Base-by-base conservation (phyloP, 2,329 filamentous ascomycete genomes). In the Aspergillus pseudoglaucus region DNA sequence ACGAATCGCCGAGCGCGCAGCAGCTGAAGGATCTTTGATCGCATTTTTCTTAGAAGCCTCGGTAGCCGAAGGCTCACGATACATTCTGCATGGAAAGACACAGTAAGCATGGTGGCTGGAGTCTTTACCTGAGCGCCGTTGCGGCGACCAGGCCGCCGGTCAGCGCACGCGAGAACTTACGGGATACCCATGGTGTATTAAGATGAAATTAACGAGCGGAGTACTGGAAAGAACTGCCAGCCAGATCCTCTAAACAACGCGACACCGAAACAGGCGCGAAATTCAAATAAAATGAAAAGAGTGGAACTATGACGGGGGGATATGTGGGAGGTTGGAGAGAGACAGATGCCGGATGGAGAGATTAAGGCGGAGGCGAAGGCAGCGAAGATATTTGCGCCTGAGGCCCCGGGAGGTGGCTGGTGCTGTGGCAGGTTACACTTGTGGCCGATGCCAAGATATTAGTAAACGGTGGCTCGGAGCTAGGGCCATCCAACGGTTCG, bases 1-100 rank as follows among this genome's bases (percentile, higher is more conserved):
- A 51, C 81, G 77, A 58, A 84, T 83, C 38, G 77, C 66, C 35
- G 79, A 82, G 60, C 80, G 77, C 47, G 74, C 67, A 47, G 71
- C 62, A 42, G 77, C 77, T 48, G 75, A 74, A 33, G 73, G 64
- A 58, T 83, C 80, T 62, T 80, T 81, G 53, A 70, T 61, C 46
- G 70, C 62, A 49, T 70, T 66, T 46, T 70, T 72, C 44, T 60
- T 66, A 27, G 54, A 18, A 20, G 65, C 63, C 47, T 71, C 68
- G 50, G 73, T 66, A 42, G 73, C 70, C 37, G 73, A 70, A 45
- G 77, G 77, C 60, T 78, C 75, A 63, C 73, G 73, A 71, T 74
- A 83, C 67, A 82, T 74, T 52, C 76, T 77, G 54, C 45, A 53
- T 39, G 37, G 8, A 14, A 39, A 39, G 17, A 18, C 47, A n/a